Evolutionary conservation across 1,284 basidiomycete species (phyloP).

Genomic region (Cerioporus squamosus): DNA sequence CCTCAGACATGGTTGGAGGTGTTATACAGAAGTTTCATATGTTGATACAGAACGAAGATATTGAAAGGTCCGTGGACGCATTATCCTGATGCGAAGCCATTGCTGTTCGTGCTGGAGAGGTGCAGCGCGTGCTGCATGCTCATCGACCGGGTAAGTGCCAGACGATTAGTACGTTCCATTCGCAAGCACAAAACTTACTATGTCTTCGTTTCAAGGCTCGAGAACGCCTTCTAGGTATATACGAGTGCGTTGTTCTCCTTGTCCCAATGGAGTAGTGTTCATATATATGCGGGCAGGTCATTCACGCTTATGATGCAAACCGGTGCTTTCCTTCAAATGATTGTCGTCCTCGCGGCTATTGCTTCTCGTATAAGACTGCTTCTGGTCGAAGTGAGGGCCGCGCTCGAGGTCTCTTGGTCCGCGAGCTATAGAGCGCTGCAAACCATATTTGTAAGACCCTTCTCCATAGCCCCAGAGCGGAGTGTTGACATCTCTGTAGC

Average conservation of each 20-base stretch:
- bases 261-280: conserved; percentile 7
- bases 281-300: conserved; percentile 45
- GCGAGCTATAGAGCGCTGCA: conserved; percentile 35
- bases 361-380: conserved; percentile 58
- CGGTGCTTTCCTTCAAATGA: conserved; percentile 71
- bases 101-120: conserved; percentile 41
- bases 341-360: conserved; percentile 62
- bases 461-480: background rate
- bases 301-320: conserved; percentile 67
- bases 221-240: conserved; percentile 49
- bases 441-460: conserved; percentile 31
- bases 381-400: conserved; percentile 47
- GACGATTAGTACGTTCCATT: background rate
- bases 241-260: conserved; percentile 45
- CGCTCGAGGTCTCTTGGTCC: conserved; percentile 36
- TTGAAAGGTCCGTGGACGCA: conserved; percentile 66
- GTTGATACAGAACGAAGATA: conserved; percentile 45
- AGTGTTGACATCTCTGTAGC: background rate
- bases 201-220: conserved; percentile 45
- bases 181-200: background rate
- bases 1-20: background rate
- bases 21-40: background rate
- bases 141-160: conserved; percentile 48
- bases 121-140: conserved; percentile 41
- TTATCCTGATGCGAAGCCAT: conserved; percentile 44